These are phyloP conservation scores for Rusavskia elegans DNA, from an alignment of 495 filamentous ascomycete genomes.

Conservation along the genomic window DNA sequence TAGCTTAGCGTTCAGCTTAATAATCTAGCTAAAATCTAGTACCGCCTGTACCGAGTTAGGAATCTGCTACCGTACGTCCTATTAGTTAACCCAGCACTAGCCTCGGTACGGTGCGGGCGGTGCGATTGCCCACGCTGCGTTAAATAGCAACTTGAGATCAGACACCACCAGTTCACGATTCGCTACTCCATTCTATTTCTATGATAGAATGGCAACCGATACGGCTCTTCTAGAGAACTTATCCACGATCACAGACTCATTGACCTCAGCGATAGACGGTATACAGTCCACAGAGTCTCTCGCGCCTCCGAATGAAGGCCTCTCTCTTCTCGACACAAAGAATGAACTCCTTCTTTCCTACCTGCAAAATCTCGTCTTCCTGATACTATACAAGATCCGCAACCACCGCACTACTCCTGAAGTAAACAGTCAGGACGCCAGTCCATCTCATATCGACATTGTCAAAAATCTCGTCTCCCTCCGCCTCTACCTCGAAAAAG, in stretches of 20 bases:
- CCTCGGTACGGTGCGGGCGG: too few relatives aligned
- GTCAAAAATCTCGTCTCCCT: conserved; percentile 74
- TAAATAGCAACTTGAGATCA: not conserved
- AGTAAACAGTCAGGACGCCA: conserved; percentile 5
- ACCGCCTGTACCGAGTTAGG: too few relatives aligned
- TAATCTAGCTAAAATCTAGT: too few relatives aligned
- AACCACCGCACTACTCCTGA: conserved; percentile 15
- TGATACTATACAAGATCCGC: conserved; percentile 69
- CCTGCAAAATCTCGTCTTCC: conserved; percentile 81
- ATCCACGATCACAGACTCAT: conserved; percentile 37
- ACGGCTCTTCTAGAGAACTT: conserved; percentile 40
- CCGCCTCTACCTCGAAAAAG: conserved; percentile 76
- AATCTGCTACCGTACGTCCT: too few relatives aligned
- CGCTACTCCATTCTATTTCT: not conserved
- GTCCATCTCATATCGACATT: conserved; percentile 26
- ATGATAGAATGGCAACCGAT: conserved; percentile 27
- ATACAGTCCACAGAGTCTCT: conserved; percentile 38
- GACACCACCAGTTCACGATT: too few relatives aligned
- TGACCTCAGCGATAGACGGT: conserved; percentile 42
- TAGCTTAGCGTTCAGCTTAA: too few relatives aligned
- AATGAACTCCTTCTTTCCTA: conserved; percentile 93
- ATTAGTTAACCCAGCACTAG: too few relatives aligned
- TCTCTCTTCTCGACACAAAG: conserved; percentile 87
- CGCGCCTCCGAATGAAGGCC: conserved; percentile 60
- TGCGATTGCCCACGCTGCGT: too few relatives aligned